Evolutionary conservation across 2,329 filamentous ascomycete species (phyloP), one percentile per base, ranked within the genome.

Genomic region (Fusarium stilboides): DNA sequence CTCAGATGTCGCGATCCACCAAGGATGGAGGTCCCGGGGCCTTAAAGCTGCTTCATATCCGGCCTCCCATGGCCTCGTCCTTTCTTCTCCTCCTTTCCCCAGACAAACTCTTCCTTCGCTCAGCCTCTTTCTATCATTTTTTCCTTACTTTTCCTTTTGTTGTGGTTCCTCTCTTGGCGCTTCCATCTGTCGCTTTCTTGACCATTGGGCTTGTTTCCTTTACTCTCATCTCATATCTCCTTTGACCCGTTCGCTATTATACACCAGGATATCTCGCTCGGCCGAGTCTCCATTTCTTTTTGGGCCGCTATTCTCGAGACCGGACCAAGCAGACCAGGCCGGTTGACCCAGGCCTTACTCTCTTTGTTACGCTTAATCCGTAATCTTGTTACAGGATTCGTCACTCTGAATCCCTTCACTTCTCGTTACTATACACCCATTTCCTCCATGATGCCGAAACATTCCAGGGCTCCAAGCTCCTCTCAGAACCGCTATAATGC

Each of bases 381-480:
- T 75, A 75, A 75, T 75, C 53, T 64, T 54, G 46, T 57, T 54
- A 62, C 57, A 55, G 50, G 64, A 51, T 51, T 65, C 42, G 50
- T 42, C 62, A 59, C 44, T 61, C 46, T 40, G 60, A 64, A 60
- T 61, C 60, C 59, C 40, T 62, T 63, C 20, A 58, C 51, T 47
- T 62, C 53, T 53, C 55, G 65, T 52, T 64, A 36, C 40, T 57
- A 60, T 43, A 57, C 37, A 50, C 39, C 60, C 62, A 36, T 52
- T 46, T 57, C 50, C 33, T 63, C 56, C 45, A 65, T 72, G 70
- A 85, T 85, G 84, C 80, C 84, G 55, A 84, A 82, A 74, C 81
- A 84, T 70, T 78, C 77, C 10, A 79, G 82, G 62, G 78, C 78
- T 57, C 75, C 80, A 44, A 84, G 80, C 73, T 71, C 58, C 49